Base-by-base conservation (phyloP, 176 grass and related monocot genomes). In the Luzula sylvatica region DNA sequence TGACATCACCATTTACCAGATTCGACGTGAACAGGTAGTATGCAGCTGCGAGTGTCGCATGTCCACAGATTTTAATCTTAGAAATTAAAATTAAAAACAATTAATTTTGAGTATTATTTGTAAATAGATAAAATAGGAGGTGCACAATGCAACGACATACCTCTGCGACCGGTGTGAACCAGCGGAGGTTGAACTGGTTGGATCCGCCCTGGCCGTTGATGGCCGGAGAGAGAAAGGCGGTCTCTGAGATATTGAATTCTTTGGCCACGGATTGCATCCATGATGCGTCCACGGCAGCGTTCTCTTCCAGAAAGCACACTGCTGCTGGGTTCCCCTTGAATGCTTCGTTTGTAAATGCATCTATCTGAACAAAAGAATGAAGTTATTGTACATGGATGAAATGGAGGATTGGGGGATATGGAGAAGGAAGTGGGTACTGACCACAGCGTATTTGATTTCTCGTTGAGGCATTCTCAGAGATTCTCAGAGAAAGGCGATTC, bases 181-280 rank as follows among this genome's bases (percentile, higher is more conserved):
- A 82, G 3, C 78, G 66, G 52, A 87, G 70, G 38, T 66, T 29
- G 63, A 94, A 94, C 66, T 53, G 61, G 3, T 52, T 74, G 15
- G 14, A 35, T 59, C 67, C 57, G 19, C 11, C 26, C 26, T 38
- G 53, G 14, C 53, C 28, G 38, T 35, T 39, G n/a, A n/a, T n/a
- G n/a, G n/a, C n/a, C n/a, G n/a, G n/a, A n/a, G n/a, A n/a, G n/a
- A n/a, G n/a, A n/a, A n/a, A 11, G 20, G 28, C 20, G n/a, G 83
- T 81, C 46, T 68, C 7, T 4, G 70, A 62, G 63, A 80, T 46
- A 76, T 95, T 88, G 77, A 95, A 95, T 61, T 95, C 88, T 48
- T 23, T 50, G 55, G 88, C 83, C 13, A 95, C 76, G 38, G 68
- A 69, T 53, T 75, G 72, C 83, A 95, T 75, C 88, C 88, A 88